A percentile compares a stretch with the other conserved stretches of the same genome.
phyloP scores from a whole-genome alignment of 345 rosid genomes.

The Gossypium turneri region DNA sequence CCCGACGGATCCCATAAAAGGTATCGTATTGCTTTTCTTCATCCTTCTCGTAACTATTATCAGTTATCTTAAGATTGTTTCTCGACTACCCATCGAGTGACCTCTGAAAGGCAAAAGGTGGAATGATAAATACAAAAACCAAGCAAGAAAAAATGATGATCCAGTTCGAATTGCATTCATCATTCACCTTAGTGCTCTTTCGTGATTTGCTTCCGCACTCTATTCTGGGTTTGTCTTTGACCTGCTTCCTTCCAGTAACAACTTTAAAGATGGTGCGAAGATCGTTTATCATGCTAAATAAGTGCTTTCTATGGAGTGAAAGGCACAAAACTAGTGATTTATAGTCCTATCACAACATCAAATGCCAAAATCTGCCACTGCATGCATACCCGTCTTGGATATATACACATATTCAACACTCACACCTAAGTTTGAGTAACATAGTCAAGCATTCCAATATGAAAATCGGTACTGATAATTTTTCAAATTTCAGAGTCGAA shows the following conservation, averaged over 20 bases:
- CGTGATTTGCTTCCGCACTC: conserved; percentile 70
- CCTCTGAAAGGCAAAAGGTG: conserved; percentile 37
- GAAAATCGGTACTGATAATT: neutral
- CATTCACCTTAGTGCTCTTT: conserved; percentile 66
- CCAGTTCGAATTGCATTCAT: neutral
- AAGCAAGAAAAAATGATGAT: neutral
- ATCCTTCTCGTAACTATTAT: conserved; percentile 61
- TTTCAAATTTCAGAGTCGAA: neutral
- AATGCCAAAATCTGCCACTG: too few relatives aligned
- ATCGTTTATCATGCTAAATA: conserved; percentile 67
- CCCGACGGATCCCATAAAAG: conserved; percentile 59
- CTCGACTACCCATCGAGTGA: conserved; percentile 56
- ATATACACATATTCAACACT: neutral
- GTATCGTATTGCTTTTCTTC: conserved; percentile 86
- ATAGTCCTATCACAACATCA: neutral
- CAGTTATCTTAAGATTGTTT: conserved; percentile 48
- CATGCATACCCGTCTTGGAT: neutral
- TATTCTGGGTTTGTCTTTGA: conserved; percentile 50
- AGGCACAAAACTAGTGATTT: conserved; percentile 2
- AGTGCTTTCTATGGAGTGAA: conserved; percentile 48
- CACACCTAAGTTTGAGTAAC: conserved; percentile 11
- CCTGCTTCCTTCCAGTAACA: conserved; percentile 51
- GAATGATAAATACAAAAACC: conserved; percentile 6
- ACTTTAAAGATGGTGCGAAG: conserved; percentile 66
- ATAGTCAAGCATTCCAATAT: conserved; percentile 17